Conservation (phyloP, 1,284 basidiomycete genomes). For the Mycena sp. region DNA sequence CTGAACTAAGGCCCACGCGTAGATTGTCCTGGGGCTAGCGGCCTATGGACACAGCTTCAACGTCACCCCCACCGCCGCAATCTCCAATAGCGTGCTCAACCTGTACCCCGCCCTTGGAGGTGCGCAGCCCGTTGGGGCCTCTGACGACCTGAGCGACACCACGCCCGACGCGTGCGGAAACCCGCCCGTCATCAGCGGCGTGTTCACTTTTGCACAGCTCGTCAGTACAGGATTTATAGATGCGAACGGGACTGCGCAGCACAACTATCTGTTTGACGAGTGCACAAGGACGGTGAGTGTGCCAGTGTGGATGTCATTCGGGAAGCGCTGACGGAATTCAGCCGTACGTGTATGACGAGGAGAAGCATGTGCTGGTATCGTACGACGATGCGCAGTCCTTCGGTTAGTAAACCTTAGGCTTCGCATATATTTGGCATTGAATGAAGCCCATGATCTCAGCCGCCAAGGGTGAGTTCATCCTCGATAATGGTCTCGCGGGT, state of each 20-base stretch:
- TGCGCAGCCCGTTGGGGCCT: slow-evolving; percentile 57
- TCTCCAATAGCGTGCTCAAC: slow-evolving; percentile 46
- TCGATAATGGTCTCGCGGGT: slow-evolving; percentile 58
- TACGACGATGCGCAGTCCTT: slow-evolving; percentile 70
- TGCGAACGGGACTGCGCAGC: slow-evolving; percentile 54
- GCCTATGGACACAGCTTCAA: slow-evolving; percentile 76
- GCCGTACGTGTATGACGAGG: slow-evolving; percentile 71
- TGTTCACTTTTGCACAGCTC: slow-evolving; percentile 69
- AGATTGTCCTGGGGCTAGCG: slow-evolving; percentile 75
- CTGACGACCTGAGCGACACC: slow-evolving; percentile 49
- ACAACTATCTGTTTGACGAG: slow-evolving; percentile 60
- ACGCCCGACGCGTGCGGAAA: slow-evolving; percentile 61
- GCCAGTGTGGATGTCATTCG: too few relatives aligned
- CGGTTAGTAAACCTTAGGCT: slow-evolving; percentile 41
- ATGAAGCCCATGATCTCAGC: slow-evolving; percentile 26
- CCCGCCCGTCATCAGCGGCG: slow-evolving; percentile 51
- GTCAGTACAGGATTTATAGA: slow-evolving; percentile 62
- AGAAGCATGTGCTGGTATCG: slow-evolving; percentile 61
- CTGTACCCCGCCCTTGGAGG: slow-evolving; percentile 60
- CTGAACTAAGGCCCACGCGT: neutral
- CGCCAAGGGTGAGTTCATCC: slow-evolving; percentile 69
- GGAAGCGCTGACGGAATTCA: slow-evolving; percentile 34
- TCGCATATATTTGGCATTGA: neutral
- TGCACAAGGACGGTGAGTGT: slow-evolving; percentile 74
- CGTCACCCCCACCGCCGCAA: slow-evolving; percentile 53